Conservation (phyloP, 2,329 filamentous ascomycete genomes). For the Fonsecaea pedrosoi region DNA sequence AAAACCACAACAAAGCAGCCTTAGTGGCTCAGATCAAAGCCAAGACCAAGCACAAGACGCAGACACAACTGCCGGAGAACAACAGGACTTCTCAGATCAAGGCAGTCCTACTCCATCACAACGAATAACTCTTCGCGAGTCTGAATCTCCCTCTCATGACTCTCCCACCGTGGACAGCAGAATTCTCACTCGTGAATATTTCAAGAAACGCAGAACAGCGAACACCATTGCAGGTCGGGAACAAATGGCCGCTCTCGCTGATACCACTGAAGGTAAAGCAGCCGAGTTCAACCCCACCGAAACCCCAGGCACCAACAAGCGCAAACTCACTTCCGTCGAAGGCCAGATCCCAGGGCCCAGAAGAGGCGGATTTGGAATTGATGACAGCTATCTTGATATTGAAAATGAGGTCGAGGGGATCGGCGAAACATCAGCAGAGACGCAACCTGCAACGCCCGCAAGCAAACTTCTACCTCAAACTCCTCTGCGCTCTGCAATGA, state of each 20-base stretch:
- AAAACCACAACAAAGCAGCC: constrained; percentile 17
- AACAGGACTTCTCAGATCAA: constrained; percentile 13
- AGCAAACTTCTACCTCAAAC: constrained; percentile 17
- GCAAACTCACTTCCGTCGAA: constrained; percentile 29
- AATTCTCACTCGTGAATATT: constrained; percentile 29
- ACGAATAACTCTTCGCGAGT: constrained; percentile 5
- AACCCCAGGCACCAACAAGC: constrained; percentile 32
- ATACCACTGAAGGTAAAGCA: constrained; percentile 1
- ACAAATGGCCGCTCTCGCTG: constrained; percentile 9
- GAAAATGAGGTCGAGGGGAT: constrained; percentile 32
- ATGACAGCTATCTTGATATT: constrained; percentile 34
- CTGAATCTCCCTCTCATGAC: constrained; percentile 19
- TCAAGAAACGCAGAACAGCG: constrained; percentile 29
- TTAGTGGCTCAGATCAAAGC: constrained; percentile 3
- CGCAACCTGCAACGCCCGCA: constrained; percentile 27
- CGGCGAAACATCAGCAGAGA: constrained; percentile 20
- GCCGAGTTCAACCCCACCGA: constrained; percentile 28
- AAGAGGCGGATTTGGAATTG: constrained; percentile 33
- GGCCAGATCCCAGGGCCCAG: constrained; percentile 31
- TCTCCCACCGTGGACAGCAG: constrained; percentile 14
- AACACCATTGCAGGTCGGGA: constrained; percentile 30
- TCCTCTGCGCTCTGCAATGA: constrained; percentile 32
- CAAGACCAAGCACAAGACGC: constrained; percentile 4
- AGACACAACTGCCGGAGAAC: background rate
- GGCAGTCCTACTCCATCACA: constrained; percentile 24